phyloP scores from a whole-genome alignment of 306 rosid genomes.

The Alnus glutinosa region DNA sequence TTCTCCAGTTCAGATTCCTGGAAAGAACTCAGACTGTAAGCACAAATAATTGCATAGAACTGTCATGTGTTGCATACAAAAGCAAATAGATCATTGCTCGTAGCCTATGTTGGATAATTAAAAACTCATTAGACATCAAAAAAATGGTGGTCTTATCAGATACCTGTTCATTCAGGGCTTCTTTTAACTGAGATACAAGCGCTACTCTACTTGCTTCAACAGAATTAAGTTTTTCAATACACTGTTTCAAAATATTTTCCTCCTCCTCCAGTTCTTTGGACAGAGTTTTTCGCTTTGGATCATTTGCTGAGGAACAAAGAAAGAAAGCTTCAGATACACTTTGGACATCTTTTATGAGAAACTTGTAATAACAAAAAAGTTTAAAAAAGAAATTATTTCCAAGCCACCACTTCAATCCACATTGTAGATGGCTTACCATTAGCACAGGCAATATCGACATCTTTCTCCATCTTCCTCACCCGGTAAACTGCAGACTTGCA shows the following conservation, averaged over 20 bases:
- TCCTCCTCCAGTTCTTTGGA: constrained; percentile 77
- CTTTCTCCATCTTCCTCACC: constrained; percentile 74
- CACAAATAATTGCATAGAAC: constrained; percentile 18
- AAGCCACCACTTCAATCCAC: constrained; percentile 1
- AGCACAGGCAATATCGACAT: constrained; percentile 68
- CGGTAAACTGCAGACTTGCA: constrained; percentile 78
- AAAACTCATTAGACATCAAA: background rate
- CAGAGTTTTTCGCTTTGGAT: constrained; percentile 72
- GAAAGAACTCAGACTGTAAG: constrained; percentile 13
- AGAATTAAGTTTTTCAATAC: constrained; percentile 69
- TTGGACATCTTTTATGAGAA: background rate
- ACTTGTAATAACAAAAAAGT: background rate
- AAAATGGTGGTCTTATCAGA: constrained; percentile 1
- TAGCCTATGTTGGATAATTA: background rate
- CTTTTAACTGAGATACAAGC: constrained; percentile 81
- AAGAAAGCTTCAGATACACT: constrained; percentile 36
- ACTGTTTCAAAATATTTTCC: constrained; percentile 67
- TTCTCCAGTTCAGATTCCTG: constrained; percentile 91
- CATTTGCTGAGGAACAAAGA: constrained; percentile 63
- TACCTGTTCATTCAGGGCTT: constrained; percentile 84
- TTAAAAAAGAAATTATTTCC: background rate
- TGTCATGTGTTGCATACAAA: constrained; percentile 25
- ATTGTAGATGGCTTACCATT: constrained; percentile 44
- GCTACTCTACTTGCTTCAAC: constrained; percentile 76
- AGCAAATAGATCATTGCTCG: constrained; percentile 12